Base-by-base conservation (phyloP, 83 land plant genomes). In the Diphasiastrum complanatum region DNA sequence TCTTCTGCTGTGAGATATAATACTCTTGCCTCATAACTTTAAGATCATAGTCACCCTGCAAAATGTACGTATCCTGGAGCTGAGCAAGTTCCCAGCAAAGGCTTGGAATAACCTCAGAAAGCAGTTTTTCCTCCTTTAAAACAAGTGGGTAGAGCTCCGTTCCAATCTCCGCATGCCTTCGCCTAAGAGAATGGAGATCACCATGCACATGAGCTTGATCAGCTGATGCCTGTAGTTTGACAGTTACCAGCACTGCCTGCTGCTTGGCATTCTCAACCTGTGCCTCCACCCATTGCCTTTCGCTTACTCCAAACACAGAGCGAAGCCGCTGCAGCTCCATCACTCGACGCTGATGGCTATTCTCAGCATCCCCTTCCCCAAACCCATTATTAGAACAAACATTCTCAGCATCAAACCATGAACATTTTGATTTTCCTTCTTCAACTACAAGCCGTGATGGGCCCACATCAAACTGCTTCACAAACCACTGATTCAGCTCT, bases 221-320 rank as follows among this genome's bases (percentile, higher is more conserved):
- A 22, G 92, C 83, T 23, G 96, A 52, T 16, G 85, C 64, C 71
- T 93, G 99, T 61, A 83, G 53, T 60, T 80, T 91, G 1, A 83
- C 84, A 66, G 78, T 70, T 45, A 72, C 37, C 19, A 93, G 86
- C 48, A 93, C 61, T 24, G 99, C 99, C 65, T 89, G 96, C 60
- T 93, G 96, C 71, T 84, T 93, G 2, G 99, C 84, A 70, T 89
- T 85, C 64, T 93, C 99, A 54, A 86, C 99, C 75, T 93, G 99
- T 25, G 96, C 96, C 65, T 93, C 99, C 0, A 93, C 91, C 99
- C 99, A 93, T 40, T 93, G 96, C 56, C 92, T 83, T 63, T 93
- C 99, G 68, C 99, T 93, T 46, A 83, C 84, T 47, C 97, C 99
- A 76, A 89, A 93, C 96, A 93, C 86, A 14, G 97, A 93, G 2